Evolutionary conservation across 2,329 filamentous ascomycete genomes (phyloP).

Genomic region (Talaromyces verruculosus): DNA sequence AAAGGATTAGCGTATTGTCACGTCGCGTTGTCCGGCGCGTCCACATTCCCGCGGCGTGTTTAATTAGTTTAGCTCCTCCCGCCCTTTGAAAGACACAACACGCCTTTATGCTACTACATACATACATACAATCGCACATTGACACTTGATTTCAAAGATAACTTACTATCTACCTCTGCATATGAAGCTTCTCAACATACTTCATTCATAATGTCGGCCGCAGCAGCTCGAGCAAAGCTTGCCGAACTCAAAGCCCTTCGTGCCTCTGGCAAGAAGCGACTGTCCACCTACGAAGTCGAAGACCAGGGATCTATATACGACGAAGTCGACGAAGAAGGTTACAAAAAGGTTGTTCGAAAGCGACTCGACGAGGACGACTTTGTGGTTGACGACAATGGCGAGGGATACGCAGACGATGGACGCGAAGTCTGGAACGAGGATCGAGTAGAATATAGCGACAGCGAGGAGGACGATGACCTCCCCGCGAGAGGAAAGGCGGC

Average conservation of each 20-base stretch:
- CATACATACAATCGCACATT: conserved; percentile 38
- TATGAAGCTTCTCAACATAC: neutral
- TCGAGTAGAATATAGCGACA: conserved; percentile 63
- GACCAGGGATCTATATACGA: conserved; percentile 87
- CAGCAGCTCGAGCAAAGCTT: conserved; percentile 34
- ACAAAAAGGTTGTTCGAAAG: conserved; percentile 90
- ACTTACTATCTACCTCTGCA: neutral
- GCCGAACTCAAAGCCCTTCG: conserved; percentile 83
- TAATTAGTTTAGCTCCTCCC: neutral
- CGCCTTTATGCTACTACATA: conserved; percentile 56
- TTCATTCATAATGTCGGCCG: conserved; percentile 30
- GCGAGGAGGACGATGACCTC: conserved; percentile 60
- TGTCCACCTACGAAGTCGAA: conserved; percentile 81
- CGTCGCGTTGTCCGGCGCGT: conserved; percentile 21
- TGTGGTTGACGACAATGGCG: conserved; percentile 96
- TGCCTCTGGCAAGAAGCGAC: conserved; percentile 84
- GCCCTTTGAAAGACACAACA: conserved; percentile 38
- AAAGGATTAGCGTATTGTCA: conserved; percentile 14
- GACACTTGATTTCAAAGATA: neutral
- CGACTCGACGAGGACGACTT: conserved; percentile 94
- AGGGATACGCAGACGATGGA: conserved; percentile 94
- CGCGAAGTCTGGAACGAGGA: conserved; percentile 84
- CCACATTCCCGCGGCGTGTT: conserved; percentile 16
- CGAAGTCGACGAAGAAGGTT: conserved; percentile 92
- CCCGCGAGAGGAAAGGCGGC: conserved; percentile 61